Evolutionary conservation across 1,284 basidiomycete genomes (phyloP).

Genomic region (Neonothopanus nambi): DNA sequence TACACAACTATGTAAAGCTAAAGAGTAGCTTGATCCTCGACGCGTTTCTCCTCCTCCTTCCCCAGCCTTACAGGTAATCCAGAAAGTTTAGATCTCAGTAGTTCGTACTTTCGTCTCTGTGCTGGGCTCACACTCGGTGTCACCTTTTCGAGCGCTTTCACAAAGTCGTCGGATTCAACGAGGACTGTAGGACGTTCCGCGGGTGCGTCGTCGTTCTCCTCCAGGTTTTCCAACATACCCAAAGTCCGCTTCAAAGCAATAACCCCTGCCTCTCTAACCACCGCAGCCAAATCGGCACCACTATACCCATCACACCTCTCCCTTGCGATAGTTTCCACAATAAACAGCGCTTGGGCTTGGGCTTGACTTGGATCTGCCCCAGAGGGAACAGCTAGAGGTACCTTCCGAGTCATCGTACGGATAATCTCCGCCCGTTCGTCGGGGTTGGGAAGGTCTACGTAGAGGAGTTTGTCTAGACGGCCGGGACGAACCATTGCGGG

Average conservation of each 20-base stretch:
- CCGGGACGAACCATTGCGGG: slow-evolving; percentile 98
- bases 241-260: slow-evolving; percentile 75
- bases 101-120: slow-evolving; percentile 84
- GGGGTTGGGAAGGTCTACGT: slow-evolving; percentile 86
- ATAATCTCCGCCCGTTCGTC: slow-evolving; percentile 87
- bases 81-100: slow-evolving; percentile 77
- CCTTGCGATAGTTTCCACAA: slow-evolving; percentile 50
- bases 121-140: slow-evolving; percentile 82
- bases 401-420: slow-evolving; percentile 69
- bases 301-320: slow-evolving; percentile 84
- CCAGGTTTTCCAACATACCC: slow-evolving; percentile 63
- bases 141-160: slow-evolving; percentile 77
- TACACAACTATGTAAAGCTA: background rate
- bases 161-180: slow-evolving; percentile 73
- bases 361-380: slow-evolving; percentile 21
- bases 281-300: slow-evolving; percentile 85
- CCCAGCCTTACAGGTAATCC: slow-evolving; percentile 59
- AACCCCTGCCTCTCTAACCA: slow-evolving; percentile 91
- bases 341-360: slow-evolving; percentile 28
- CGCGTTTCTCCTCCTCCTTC: slow-evolving; percentile 8
- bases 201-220: slow-evolving; percentile 30
- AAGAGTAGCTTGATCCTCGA: slow-evolving; percentile 8
- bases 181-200: slow-evolving; percentile 28
- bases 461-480: slow-evolving; percentile 93
- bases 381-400: slow-evolving; percentile 59